A percentile compares a stretch with the other conserved stretches of the same genome.
Conservation (phyloP, 768 basidiomycete genomes). For the Trametes punicea region DNA sequence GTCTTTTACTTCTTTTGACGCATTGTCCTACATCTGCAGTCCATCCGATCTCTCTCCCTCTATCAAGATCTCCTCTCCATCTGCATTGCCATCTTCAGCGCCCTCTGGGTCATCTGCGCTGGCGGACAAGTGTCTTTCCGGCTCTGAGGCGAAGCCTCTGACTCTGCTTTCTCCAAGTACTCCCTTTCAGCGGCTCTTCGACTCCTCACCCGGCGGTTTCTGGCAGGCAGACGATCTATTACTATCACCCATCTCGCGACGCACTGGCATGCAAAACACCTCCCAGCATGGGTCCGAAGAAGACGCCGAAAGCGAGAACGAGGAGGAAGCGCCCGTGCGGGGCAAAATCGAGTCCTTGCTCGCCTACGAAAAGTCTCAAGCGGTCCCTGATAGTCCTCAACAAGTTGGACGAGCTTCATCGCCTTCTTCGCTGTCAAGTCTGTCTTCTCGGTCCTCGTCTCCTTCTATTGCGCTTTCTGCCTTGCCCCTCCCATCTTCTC, state of each 20-base stretch:
- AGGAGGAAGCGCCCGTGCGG: background rate
- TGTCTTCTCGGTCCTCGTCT: slow-evolving; percentile 19
- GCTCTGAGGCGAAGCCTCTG: slow-evolving; percentile 2
- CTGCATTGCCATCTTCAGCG: background rate
- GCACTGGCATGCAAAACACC: background rate
- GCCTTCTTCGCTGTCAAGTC: slow-evolving; percentile 18
- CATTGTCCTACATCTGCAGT: slow-evolving; percentile 15
- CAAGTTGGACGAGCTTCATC: background rate
- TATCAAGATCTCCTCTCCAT: slow-evolving; percentile 3
- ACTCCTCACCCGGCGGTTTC: slow-evolving; percentile 20
- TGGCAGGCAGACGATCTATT: slow-evolving; percentile 15
- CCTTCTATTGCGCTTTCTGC: slow-evolving; percentile 2
- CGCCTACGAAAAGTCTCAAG: slow-evolving; percentile 15
- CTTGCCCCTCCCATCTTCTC: slow-evolving; percentile 8
- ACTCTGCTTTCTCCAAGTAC: slow-evolving; percentile 14
- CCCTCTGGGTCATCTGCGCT: slow-evolving; percentile 1
- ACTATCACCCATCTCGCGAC: slow-evolving; percentile 16
- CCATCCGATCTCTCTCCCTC: slow-evolving; percentile 1
- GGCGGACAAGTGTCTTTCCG: background rate
- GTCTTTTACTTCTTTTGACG: slow-evolving; percentile 10
- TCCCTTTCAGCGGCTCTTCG: slow-evolving; percentile 18
- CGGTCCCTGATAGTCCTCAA: background rate
- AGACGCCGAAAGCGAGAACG: background rate
- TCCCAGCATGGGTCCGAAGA: background rate
- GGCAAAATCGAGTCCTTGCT: slow-evolving; percentile 19